phyloP scores from a whole-genome alignment of 768 basidiomycete genomes.

The Cyathus striatus region DNA sequence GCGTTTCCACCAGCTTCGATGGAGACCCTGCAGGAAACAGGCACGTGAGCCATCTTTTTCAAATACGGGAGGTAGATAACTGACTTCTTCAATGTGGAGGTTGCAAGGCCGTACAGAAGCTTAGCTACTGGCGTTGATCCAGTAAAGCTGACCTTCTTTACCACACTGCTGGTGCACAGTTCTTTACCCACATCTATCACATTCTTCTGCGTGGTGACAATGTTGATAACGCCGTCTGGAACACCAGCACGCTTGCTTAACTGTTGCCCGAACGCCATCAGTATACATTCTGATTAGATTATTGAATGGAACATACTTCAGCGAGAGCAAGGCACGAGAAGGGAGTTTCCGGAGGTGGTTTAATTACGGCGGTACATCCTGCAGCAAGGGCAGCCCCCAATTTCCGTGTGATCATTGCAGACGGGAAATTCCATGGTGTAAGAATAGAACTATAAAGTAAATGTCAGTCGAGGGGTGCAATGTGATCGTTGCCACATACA shows the following conservation, averaged over 20 bases:
- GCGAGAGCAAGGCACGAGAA: conserved; percentile 87
- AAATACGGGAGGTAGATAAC: conserved; percentile 12
- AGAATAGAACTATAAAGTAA: conserved; percentile 54
- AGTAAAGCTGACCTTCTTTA: conserved; percentile 91
- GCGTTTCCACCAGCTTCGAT: conserved; percentile 93
- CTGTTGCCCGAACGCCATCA: conserved; percentile 27
- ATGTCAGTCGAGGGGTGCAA: conserved; percentile 2
- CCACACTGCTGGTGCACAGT: conserved; percentile 81
- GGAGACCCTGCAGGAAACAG: conserved; percentile 47
- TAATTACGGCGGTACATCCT: conserved; percentile 95
- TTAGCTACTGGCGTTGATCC: conserved; percentile 84
- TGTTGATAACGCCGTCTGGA: conserved; percentile 92
- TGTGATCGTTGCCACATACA: background rate
- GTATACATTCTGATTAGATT: background rate
- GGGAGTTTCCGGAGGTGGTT: conserved; percentile 93
- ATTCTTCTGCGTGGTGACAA: conserved; percentile 85
- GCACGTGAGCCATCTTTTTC: background rate
- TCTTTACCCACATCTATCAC: conserved; percentile 87
- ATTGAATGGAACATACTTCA: conserved; percentile 51
- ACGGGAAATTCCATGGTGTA: conserved; percentile 93
- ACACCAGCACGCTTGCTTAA: conserved; percentile 86
- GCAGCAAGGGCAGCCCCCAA: conserved; percentile 86
- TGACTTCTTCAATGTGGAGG: conserved; percentile 80
- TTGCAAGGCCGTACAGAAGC: conserved; percentile 63
- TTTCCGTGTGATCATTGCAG: conserved; percentile 92